Base-by-base conservation (phyloP, 148 eudicot genomes). In the Cornus controversa region DNA sequence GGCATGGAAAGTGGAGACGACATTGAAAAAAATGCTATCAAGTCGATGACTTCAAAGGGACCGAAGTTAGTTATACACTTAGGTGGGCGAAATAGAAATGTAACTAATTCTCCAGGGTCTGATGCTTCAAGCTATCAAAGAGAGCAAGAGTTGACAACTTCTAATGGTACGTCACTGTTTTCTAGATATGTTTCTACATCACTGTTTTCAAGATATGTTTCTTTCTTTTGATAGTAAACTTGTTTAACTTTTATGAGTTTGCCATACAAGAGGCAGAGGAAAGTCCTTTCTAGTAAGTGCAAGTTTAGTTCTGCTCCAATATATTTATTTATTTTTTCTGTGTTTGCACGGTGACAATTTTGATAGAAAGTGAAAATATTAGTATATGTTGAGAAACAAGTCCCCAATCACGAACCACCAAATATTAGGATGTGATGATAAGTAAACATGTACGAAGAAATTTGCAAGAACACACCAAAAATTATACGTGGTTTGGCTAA, bases 11-110 rank as follows among this genome's bases (percentile, higher is more conserved):
- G 28, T 74, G 82, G 50, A 64, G 91, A 88, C 75, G 89, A 87
- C 66, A 75, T 65, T 75, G 91, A 85, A 37, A 90, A 82, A 74
- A 79, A 78, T 65, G 81, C 73, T 71, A 82, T 81, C 77, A 86
- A 82, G 72, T 83, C 88, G 5, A 88, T 84, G 84, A 70, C 77
- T 29, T 64, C 88, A 63, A 90, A 90, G 82, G 97, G 94, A 45
- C 86, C 93, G 26, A 96, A 96, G 85, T 86, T 93, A 66, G 98
- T 93, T 72, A 96, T 96, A 85, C 99, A 96, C 83, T 85, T 96
- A 77, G 98, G 99, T 29, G 89, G 87, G 26, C 83, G 92, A 69
- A 88, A 84, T 83, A 89, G 82, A 85, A 88, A 88, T 67, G 72
- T 84, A 37, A 77, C 89, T 70, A 80, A 80, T 76, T 87, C 98